Base-by-base conservation (phyloP, 2,329 filamentous ascomycete genomes). In the Claviceps digitariae region DNA sequence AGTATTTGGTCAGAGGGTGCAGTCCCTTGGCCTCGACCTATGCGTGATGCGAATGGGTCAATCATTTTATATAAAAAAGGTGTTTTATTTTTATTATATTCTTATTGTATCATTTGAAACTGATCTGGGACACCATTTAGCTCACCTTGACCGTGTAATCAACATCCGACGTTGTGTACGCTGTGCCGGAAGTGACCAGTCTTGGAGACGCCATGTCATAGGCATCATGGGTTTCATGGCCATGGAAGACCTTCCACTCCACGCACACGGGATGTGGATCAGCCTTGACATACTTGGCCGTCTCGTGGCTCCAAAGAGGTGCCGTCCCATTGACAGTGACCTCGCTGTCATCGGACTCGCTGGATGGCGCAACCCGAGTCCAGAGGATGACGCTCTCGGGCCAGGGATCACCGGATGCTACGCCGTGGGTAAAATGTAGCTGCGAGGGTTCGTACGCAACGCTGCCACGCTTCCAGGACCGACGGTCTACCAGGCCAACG, bases 71-170 rank as follows among this genome's bases (percentile, higher is more conserved):
- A 15, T 15, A 13, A 15, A 8, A 29, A 29, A 29, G 8, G 27
- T 4, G 7, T n/a, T 38, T 17, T 7, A n/a, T 36, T 36, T 36
- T 31, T n/a, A n/a, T n/a, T n/a, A 29, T 29, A 4, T 34, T 34
- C 31, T 34, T 34, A 2, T 12, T 34, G 6, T 9, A 2, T 34
- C 10, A 10, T 9, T 34, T n/a, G 1, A 23, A 21, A 5, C 2
- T 2, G 12, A 23, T 4, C 40, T 6, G 40, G 23, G 43, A 27
- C 17, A 17, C 8, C 12, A 20, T 34, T n/a, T 17, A 0, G 1
- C 1, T 12, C 4, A 81, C 80, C 73, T 87, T 87, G 55, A 88
- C 71, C 0, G 85, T 89, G 63, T 83, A 90, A 62, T 90, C 86
- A 48, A 89, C 79, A 62, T 89, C 85, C 1, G 79, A 84, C 38